These are phyloP conservation scores for Babesia gibsoni DNA, from an alignment of 169 alveolate genomes.

Conservation along the genomic window DNA sequence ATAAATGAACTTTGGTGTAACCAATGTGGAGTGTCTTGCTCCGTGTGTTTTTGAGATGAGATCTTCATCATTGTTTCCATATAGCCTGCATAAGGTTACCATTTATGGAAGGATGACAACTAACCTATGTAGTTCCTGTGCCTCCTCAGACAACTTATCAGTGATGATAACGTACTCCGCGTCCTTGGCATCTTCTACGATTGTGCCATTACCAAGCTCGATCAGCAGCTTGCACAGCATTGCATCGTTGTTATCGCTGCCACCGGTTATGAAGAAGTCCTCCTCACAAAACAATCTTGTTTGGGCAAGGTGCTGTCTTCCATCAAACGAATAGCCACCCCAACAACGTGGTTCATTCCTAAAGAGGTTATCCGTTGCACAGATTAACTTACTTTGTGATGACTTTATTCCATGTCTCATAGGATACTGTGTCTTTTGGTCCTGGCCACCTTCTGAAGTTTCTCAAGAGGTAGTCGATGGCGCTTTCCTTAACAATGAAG, in stretches of 20 bases:
- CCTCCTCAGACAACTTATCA: slow-evolving; percentile 53
- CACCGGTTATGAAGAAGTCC: slow-evolving; percentile 65
- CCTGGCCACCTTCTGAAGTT: slow-evolving; percentile 75
- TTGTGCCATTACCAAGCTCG: slow-evolving; percentile 69
- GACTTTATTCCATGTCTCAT: slow-evolving; percentile 48
- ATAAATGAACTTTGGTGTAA: slow-evolving; percentile 64
- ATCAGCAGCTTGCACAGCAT: slow-evolving; percentile 60
- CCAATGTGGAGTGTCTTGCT: slow-evolving; percentile 66
- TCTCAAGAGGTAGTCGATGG: slow-evolving; percentile 69
- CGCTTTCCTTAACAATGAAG: slow-evolving; percentile 70
- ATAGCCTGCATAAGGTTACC: slow-evolving; percentile 8
- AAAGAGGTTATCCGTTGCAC: neutral
- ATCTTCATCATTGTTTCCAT: slow-evolving; percentile 60
- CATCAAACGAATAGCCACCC: slow-evolving; percentile 66
- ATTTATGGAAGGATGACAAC: neutral
- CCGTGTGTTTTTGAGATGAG: slow-evolving; percentile 60
- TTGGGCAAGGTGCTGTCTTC: slow-evolving; percentile 75
- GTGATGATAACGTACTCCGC: slow-evolving; percentile 73
- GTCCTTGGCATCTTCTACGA: slow-evolving; percentile 64
- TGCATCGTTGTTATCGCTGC: slow-evolving; percentile 25
- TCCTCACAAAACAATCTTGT: slow-evolving; percentile 71
- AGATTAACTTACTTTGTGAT: neutral
- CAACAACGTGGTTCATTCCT: slow-evolving; percentile 67
- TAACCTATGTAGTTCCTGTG: slow-evolving; percentile 30
- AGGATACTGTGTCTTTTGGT: slow-evolving; percentile 67